Evolutionary conservation across 192 early-diverging fungal species (phyloP).

Genomic region (Backusella psychrophila): DNA sequence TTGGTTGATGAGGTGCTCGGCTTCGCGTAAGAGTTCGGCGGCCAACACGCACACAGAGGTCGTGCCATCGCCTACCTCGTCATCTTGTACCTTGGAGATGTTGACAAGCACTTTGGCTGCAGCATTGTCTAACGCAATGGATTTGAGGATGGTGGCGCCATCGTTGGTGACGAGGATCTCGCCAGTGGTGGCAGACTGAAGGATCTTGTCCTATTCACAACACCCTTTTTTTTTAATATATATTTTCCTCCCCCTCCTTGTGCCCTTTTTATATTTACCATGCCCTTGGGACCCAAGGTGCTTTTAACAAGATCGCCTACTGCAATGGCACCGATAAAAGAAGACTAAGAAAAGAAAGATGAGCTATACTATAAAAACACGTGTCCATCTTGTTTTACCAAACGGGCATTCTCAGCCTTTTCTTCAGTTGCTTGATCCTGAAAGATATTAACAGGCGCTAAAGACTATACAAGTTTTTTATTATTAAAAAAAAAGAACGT

Average conservation of each 20-base stretch:
- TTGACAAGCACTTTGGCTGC: slow-evolving; percentile 98
- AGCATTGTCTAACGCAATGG: slow-evolving; percentile 95
- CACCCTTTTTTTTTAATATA: background rate
- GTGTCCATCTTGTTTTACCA: slow-evolving; percentile 55
- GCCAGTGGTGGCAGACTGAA: slow-evolving; percentile 86
- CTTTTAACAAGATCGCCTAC: slow-evolving; percentile 98
- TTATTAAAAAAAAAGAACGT: background rate
- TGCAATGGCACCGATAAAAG: slow-evolving; percentile 98
- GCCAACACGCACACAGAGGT: slow-evolving; percentile 98
- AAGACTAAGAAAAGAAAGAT: slow-evolving; percentile 51
- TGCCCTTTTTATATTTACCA: slow-evolving; percentile 61
- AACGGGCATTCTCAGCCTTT: slow-evolving; percentile 95
- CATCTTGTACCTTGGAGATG: slow-evolving; percentile 99
- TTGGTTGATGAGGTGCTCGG: slow-evolving; percentile 87
- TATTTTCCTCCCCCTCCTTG: no score
- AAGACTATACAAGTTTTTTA: slow-evolving; percentile 38
- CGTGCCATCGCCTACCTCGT: slow-evolving; percentile 99
- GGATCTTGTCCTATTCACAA: slow-evolving; percentile 86
- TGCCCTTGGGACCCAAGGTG: slow-evolving; percentile 97
- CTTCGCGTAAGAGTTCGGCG: slow-evolving; percentile 92
- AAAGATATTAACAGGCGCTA: slow-evolving; percentile 90
- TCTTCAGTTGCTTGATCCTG: slow-evolving; percentile 94
- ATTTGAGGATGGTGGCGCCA: slow-evolving; percentile 98
- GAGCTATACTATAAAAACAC: background rate
- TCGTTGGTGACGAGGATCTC: slow-evolving; percentile 97